Evolutionary conservation across 768 basidiomycete species (phyloP), one percentile per base, ranked within the genome.

Genomic region (Psilocybe azurescens): DNA sequence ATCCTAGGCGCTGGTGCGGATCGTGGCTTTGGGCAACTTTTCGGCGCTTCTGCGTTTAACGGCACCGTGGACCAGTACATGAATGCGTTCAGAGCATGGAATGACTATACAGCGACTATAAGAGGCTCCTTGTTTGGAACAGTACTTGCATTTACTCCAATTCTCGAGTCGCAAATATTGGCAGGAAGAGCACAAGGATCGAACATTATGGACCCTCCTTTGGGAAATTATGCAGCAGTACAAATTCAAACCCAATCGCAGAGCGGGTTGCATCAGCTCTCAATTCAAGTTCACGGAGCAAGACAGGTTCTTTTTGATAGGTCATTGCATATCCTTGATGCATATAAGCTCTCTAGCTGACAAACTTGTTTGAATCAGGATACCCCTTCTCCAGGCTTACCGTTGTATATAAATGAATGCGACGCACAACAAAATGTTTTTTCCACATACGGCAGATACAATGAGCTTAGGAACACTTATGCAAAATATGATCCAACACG

Each of bases 401-500:
- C 81, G 8, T 68, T 81, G 2, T 80, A 77, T 57, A 67, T 80
- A 18, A 78, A 76, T 50, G 79, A 82, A 65, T 77, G 75, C 46
- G 79, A 80, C 61, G 71, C 70, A 3, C 56, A 55, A 0, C 80
- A 82, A 59, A 70, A 76, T 33, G 76, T 77, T 0, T 81, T 79
- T 79, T 59, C 72, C 20, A 78, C 77, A 16, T 82, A 82, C 64
- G 77, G 77, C 3, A 67, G 71, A 13, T 80, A 72, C 52, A 69
- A 76, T 5, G 73, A 75, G 46, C 59, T 82, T 65, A 75, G 72
- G 54, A 51, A 63, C 10, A 78, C 75, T 0, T 81, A 81, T 61
- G 68, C 69, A 8, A 82, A 81, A 63, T 82, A 82, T 57, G 81
- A 82, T 65, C 80, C 80, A 29, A 75, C 71, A 3, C 66, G 79